A percentile compares a stretch with the other conserved stretches of the same genome.
These are phyloP conservation scores for Xylariaceae sp. DNA, from an alignment of 2,329 filamentous ascomycete species.

Conservation along the genomic window DNA sequence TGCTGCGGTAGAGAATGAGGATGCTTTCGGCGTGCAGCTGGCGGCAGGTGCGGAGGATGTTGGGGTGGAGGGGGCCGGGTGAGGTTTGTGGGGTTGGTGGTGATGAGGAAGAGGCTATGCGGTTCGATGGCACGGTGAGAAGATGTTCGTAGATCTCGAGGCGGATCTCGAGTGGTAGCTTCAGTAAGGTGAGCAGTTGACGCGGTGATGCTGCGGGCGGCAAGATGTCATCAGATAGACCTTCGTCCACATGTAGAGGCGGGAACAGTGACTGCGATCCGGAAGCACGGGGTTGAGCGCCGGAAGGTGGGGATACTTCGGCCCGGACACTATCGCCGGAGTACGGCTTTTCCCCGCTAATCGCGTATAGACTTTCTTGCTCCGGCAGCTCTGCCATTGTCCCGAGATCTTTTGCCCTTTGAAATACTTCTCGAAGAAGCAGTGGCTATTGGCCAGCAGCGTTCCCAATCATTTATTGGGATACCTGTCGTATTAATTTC, in stretches of 20 bases:
- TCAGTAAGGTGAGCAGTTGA: conserved; percentile 42
- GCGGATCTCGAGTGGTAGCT: conserved; percentile 54
- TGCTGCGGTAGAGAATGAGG: conserved; percentile 50
- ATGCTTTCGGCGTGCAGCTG: conserved; percentile 51
- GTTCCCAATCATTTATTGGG: neutral
- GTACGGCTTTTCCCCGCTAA: conserved; percentile 2
- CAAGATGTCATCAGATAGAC: neutral
- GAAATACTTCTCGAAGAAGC: neutral
- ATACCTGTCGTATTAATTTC: too few relatives aligned
- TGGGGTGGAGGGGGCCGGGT: conserved; percentile 41
- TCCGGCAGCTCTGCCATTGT: neutral
- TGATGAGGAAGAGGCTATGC: conserved; percentile 17
- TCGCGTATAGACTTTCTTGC: neutral
- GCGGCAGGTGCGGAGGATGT: conserved; percentile 50
- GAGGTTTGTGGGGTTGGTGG: conserved; percentile 4
- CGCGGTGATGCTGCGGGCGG: neutral
- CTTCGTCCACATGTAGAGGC: neutral
- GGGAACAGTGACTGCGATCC: neutral
- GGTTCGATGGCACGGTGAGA: conserved; percentile 44
- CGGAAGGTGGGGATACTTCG: conserved; percentile 9
- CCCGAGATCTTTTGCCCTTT: neutral
- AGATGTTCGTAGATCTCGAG: conserved; percentile 55
- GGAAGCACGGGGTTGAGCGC: too few relatives aligned
- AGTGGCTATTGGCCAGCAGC: neutral
- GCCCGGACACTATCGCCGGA: neutral